Conservation (phyloP, 2,329 filamentous ascomycete genomes). For the Diaporthe sp. region DNA sequence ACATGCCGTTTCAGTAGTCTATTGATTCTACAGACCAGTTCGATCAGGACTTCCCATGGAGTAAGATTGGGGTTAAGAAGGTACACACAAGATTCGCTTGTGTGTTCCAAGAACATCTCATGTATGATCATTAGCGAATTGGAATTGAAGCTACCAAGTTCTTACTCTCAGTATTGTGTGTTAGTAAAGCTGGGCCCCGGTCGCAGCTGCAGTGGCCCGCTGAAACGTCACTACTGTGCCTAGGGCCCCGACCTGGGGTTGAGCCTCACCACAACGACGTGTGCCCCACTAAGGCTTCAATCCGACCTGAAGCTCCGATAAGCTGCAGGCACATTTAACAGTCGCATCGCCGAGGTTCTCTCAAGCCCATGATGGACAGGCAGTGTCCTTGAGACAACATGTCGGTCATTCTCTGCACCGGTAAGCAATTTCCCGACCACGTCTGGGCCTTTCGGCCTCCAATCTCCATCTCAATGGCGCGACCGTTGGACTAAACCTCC, state of each 20-base stretch:
- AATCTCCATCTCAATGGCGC: background rate
- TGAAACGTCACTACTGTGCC: conserved; percentile 30
- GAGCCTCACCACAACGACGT: conserved; percentile 27
- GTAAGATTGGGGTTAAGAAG: background rate
- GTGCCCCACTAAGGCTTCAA: conserved; percentile 34
- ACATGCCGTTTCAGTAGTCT: background rate
- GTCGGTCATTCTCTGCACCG: conserved; percentile 75
- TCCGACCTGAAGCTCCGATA: conserved; percentile 22
- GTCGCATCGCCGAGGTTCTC: conserved; percentile 19
- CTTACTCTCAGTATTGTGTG: background rate
- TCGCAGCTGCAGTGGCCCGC: background rate
- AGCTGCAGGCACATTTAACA: conserved; percentile 17
- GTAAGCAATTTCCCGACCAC: conserved; percentile 51
- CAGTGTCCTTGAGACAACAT: conserved; percentile 51
- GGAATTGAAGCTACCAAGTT: background rate
- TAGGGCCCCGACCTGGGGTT: conserved; percentile 23
- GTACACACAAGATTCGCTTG: background rate
- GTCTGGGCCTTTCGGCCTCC: conserved; percentile 2
- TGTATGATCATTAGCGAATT: background rate
- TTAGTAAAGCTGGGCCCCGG: background rate
- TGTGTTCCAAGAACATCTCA: background rate
- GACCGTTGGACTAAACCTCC: conserved; percentile 42
- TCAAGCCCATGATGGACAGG: conserved; percentile 39
- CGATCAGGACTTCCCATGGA: background rate
- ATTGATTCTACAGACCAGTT: background rate